A percentile compares a stretch with the other conserved stretches of the same genome.
These are phyloP conservation scores for Plasmodium cynomolgi DNA, from an alignment of 169 alveolate species.

Conservation along the genomic window DNA sequence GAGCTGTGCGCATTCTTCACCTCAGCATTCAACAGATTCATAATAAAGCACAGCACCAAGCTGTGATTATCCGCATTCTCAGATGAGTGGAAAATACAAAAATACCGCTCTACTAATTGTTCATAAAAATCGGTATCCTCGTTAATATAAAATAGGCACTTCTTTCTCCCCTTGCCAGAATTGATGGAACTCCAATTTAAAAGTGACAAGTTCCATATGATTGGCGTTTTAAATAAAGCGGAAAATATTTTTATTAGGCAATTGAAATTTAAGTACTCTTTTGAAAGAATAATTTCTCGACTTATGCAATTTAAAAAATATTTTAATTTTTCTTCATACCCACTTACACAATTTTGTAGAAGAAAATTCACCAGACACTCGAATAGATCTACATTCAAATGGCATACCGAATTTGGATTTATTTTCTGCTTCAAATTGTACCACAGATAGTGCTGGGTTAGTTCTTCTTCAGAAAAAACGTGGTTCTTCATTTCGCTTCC, in stretches of 20 bases:
- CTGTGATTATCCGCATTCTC: constrained; percentile 40
- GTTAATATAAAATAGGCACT: constrained; percentile 52
- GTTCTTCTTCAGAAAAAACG: neutral
- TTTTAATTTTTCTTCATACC: constrained; percentile 25
- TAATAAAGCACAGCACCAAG: constrained; percentile 6
- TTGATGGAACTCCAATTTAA: neutral
- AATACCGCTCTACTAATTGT: constrained; percentile 41
- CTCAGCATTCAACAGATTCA: constrained; percentile 10
- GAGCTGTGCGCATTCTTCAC: neutral
- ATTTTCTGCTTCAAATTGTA: constrained; percentile 5
- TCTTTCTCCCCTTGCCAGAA: neutral
- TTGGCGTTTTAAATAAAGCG: constrained; percentile 42
- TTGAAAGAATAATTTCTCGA: constrained; percentile 44
- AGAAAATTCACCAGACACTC: constrained; percentile 38
- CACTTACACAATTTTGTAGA: constrained; percentile 30
- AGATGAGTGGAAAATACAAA: constrained; percentile 13
- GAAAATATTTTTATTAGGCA: constrained; percentile 46
- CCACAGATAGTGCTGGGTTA: neutral
- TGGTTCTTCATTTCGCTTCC: neutral
- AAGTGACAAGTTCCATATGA: constrained; percentile 43
- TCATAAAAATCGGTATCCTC: constrained; percentile 35
- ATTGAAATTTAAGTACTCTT: constrained; percentile 33
- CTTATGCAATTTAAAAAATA: constrained; percentile 37
- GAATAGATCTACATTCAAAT: constrained; percentile 45
- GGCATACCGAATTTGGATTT: constrained; percentile 15